Base-by-base conservation (phyloP, 2,329 filamentous ascomycete species). In the Sporothrix humicola region DNA sequence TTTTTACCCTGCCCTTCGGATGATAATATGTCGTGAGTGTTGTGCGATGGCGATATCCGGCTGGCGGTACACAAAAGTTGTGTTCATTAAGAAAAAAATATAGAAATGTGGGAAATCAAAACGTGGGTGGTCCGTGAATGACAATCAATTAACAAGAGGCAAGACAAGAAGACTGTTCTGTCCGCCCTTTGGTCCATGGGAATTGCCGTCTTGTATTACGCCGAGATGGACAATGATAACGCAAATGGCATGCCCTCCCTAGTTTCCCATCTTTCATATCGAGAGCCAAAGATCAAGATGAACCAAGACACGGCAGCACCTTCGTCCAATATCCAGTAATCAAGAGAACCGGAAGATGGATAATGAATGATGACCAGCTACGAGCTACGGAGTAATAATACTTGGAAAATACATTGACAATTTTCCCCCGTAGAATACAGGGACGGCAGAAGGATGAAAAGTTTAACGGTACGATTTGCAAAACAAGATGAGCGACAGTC, bases 191-290 rank as follows among this genome's bases (percentile, higher is more conserved):
- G 31, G 31, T 26, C n/a, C 31, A 26, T 58, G 52, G 8, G 26
- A 44, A 44, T 48, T 48, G 48, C 48, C 66, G 26, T 69, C 17
- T 68, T 68, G 65, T 52, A 68, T 52, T 52, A 37, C 65, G 65
- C 65, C 46, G 46, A n/a, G 44, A 56, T 26, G 17, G 13, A 54
- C 54, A 48, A 46, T 26, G n/a, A 65, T 65, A 48, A 65, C 42
- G 26, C 56, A 48, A 46, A 48, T 26, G 37, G 37, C 17, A 9
- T 48, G 23, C 61, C 61, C 61, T 52, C 46, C 65, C 65, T 68
- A 52, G 63, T 52, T 68, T 52, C 23, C 23, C 46, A 50, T 66
- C 9, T 20, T 63, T 20, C 37, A 61, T 37, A 37, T 37, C 31
- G 31, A 5, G 31, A 37, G 31, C 31, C 46, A 3, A 48, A 48